phyloP scores from a whole-genome alignment of 2,329 filamentous ascomycete genomes.

The Saccharata proteae region DNA sequence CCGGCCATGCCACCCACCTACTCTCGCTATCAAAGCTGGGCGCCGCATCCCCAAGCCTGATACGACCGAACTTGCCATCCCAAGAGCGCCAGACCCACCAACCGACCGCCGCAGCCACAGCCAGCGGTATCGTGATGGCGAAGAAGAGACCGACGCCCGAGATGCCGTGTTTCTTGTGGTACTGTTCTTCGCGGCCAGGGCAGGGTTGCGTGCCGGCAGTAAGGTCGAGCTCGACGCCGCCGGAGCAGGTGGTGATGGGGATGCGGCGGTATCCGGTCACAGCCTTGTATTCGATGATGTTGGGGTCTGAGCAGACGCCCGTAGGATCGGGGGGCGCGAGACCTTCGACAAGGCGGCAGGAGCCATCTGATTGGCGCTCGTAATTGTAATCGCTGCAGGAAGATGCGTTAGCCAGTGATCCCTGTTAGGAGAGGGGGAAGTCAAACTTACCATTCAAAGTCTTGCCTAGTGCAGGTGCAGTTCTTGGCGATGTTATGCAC shows the following conservation, averaged over 20 bases:
- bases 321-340: constrained; percentile 51
- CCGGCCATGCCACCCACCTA: constrained; percentile 68
- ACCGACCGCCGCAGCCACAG: constrained; percentile 57
- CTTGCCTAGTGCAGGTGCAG: constrained; percentile 70
- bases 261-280: constrained; percentile 82
- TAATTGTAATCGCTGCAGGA: constrained; percentile 75
- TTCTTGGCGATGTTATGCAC: constrained; percentile 60
- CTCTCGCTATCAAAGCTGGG: constrained; percentile 52
- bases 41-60: constrained; percentile 64
- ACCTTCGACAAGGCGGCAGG: constrained; percentile 66
- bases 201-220: constrained; percentile 51
- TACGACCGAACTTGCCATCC: constrained; percentile 79
- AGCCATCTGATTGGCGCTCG: constrained; percentile 63
- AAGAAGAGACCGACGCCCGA: constrained; percentile 73
- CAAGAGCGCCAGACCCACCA: constrained; percentile 80
- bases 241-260: constrained; percentile 75
- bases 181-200: constrained; percentile 71
- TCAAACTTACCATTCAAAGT: constrained; percentile 76
- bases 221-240: constrained; percentile 64
- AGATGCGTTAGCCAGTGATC: constrained; percentile 10
- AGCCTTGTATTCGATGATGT: constrained; percentile 69
- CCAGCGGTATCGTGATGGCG: constrained; percentile 65
- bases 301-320: constrained; percentile 48
- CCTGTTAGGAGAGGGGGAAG: neutral
- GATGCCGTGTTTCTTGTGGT: constrained; percentile 56